Evolutionary conservation across 2,329 filamentous ascomycete genomes (phyloP), one percentile per base, ranked within the genome.

Genomic region (Clarireedia paspali): DNA sequence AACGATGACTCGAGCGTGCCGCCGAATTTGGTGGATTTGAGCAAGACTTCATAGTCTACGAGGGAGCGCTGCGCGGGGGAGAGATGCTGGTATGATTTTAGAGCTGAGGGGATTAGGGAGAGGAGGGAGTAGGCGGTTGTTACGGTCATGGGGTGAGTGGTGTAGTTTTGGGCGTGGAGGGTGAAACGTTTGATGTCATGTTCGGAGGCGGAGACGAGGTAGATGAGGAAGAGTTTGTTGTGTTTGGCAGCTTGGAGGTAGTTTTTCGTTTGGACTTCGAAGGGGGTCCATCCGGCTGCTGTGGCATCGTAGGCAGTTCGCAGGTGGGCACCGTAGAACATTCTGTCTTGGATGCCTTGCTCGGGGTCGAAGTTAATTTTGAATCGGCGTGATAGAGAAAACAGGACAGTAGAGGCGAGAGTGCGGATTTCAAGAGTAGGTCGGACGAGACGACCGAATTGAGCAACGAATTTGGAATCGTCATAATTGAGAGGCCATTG

Each of bases 271-370:
- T 58, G 52, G 3, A 30, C 42, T 36, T 46, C 46, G 2, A 50
- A 34, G 9, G 20, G 14, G 1, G 51, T 52, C 44, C 51, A 57
- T 26, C 44, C 48, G 10, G 47, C 39, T 44, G 47, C 47, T 44
- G 39, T 47, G 15, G 72, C 71, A 52, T 74, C 72, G 4, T 54
- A 57, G n/a, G 67, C 70, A 1, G 70, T 71, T 20, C 70, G 65
- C 34, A 75, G 57, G 58, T 74, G 70, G 0, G 68, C 72, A 20
- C 72, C 73, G 44, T 71, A 70, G 56, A 71, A 74, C 6, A 64
- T 66, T 2, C 46, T 40, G 2, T 20, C 23, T 9, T 53, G 60
- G 3, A 69, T 65, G 12, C 71, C 64, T 0, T 62, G 52, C 4
- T 61, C 55, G 6, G 60, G 59, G 10, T 70, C 61, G 48, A 70